Evolutionary conservation across 140 eudicot genomes (phyloP), one percentile per base, ranked within the genome.

Genomic region (Senecio squalidus): DNA sequence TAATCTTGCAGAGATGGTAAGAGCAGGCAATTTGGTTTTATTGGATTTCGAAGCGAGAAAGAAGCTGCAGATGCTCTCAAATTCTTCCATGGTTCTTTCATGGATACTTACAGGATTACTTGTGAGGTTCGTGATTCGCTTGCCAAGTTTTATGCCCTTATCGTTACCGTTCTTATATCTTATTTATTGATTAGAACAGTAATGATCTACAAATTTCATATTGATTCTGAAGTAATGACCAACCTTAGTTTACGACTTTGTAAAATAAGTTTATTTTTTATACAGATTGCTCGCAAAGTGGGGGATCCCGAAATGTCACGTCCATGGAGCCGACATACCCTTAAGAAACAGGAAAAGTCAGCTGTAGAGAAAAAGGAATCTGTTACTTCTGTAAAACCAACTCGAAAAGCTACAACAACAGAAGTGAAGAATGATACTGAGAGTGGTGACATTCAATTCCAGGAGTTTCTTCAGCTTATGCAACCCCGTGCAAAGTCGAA

Each of bases 1-100:
- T 68, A 11, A 50, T 69, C 64, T 69, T 66, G 31, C 78, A 91
- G 98, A 58, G 96, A 91, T 64, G 98, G 98, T 59, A 86, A 91
- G 80, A 91, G 95, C 75, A 83, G 98, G 67, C 98, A 87, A 57
- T 91, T 91, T 75, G 98, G 96, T 23, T 91, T 91, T 71, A 83
- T 91, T 62, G 98, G 98, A 27, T 91, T 71, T 29, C 84, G 98
- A 68, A 83, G 83, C 15, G 92, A 78, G 68, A 67, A 64, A 36
- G 98, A 91, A 74, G 96, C 98, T 14, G 70, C 84, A 48, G 92
- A 81, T 70, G 98, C 95, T 69, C 59, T 86, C 41, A 86, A 75
- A 48, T 91, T 68, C 75, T 91, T 91, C 72, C 62, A 91, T 67
- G 87, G 74, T 54, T 86, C 95, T 16, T 91, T 49, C 76, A 62